phyloP scores from a whole-genome alignment of 768 basidiomycete genomes.

The Hericium erinaceus region DNA sequence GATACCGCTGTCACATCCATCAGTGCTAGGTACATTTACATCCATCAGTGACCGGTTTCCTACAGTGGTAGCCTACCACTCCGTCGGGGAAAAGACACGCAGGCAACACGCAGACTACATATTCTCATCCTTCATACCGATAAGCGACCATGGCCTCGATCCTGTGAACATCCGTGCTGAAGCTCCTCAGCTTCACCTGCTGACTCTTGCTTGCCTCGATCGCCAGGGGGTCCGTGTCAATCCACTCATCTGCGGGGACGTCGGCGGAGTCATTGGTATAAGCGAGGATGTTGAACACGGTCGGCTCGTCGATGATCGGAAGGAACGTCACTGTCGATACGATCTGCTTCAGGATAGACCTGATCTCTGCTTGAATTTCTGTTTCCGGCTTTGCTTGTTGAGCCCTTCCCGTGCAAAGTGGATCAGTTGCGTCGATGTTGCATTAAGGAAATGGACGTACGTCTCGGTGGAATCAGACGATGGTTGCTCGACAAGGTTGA shows the following conservation, averaged over 20 bases:
- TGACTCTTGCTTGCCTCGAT: conserved; percentile 92
- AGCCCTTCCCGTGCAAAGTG: no score
- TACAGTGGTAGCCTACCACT: no score
- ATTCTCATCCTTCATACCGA: conserved; percentile 68
- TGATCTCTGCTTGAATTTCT: conserved; percentile 95
- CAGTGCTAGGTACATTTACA: no score
- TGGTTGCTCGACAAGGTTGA: conserved; percentile 70
- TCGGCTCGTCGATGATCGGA: conserved; percentile 89
- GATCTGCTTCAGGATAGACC: conserved; percentile 97
- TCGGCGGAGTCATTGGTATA: conserved; percentile 91
- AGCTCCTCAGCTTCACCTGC: conserved; percentile 90
- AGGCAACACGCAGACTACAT: background rate
- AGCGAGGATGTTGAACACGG: conserved; percentile 95
- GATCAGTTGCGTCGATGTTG: no score
- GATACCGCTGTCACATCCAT: no score
- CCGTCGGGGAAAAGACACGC: background rate
- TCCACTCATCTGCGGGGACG: conserved; percentile 90
- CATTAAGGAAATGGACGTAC: conserved; percentile 24
- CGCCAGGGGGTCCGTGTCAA: conserved; percentile 86
- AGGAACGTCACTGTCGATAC: conserved; percentile 95
- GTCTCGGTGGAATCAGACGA: conserved; percentile 34
- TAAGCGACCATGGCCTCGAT: conserved; percentile 98
- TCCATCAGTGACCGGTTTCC: no score
- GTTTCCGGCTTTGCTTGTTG: conserved; percentile 55
- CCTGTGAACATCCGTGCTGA: conserved; percentile 96